phyloP scores from a whole-genome alignment of 2,329 filamentous ascomycete species.

The Blumeriella jaapii region DNA sequence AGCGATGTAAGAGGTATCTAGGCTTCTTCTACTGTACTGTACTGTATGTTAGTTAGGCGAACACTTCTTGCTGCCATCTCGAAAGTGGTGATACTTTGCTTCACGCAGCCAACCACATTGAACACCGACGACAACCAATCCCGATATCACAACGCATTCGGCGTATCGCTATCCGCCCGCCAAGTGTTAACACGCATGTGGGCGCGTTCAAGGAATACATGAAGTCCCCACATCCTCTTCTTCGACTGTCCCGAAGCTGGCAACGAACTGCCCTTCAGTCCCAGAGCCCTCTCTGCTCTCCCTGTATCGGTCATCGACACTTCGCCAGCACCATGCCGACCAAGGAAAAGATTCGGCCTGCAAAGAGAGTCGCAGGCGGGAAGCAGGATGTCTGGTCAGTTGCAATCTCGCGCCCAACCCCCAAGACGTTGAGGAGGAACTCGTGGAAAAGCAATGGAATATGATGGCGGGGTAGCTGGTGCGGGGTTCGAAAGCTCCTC shows the following conservation, averaged over 20 bases:
- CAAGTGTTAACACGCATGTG: background rate
- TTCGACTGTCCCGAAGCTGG: conserved; percentile 4
- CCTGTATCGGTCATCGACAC: conserved; percentile 13
- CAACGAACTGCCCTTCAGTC: conserved; percentile 4
- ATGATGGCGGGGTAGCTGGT: conserved; percentile 6
- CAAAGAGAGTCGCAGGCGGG: conserved; percentile 40
- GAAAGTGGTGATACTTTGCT: too few relatives aligned
- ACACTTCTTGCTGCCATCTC: too few relatives aligned
- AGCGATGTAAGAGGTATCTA: too few relatives aligned
- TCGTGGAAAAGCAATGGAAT: background rate
- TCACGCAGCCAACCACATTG: too few relatives aligned
- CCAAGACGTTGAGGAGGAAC: background rate
- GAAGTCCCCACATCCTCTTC: conserved; percentile 10
- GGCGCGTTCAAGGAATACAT: background rate
- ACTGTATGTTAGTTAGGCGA: too few relatives aligned
- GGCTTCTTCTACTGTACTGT: too few relatives aligned
- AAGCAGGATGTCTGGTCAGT: conserved; percentile 48
- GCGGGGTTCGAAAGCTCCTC: conserved; percentile 27
- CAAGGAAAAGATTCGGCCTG: conserved; percentile 35
- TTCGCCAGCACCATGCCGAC: conserved; percentile 22
- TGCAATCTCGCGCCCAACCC: too few relatives aligned
- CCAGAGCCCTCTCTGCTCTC: background rate
- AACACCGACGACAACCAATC: too few relatives aligned
- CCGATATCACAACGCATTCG: too few relatives aligned
- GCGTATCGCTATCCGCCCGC: background rate